Percentiles rank a stretch among this genome's conserved stretches.
These are phyloP conservation scores for Pichia sp. DNA, from an alignment of 1,139 yeast species.

Conservation along the genomic window DNA sequence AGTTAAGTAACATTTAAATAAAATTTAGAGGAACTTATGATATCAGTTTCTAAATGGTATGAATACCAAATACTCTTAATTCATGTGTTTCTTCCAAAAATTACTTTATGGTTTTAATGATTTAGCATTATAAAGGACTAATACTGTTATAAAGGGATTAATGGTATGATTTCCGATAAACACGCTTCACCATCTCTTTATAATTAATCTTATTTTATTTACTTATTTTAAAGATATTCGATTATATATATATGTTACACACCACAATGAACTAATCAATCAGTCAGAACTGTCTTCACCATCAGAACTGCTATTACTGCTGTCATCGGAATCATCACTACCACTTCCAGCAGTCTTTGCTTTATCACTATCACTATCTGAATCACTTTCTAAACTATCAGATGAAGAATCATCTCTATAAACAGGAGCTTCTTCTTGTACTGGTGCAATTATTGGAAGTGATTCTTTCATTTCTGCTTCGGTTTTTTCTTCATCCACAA, in stretches of 20 bases:
- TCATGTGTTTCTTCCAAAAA: no score
- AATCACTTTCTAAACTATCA: background rate
- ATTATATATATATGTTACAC: background rate
- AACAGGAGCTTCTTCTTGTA: conserved; percentile 3
- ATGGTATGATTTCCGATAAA: no score
- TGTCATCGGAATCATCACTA: background rate
- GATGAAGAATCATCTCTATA: conserved; percentile 1
- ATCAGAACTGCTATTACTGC: background rate
- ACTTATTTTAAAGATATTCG: no score
- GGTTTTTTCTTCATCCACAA: background rate
- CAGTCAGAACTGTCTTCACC: background rate
- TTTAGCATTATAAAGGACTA: no score
- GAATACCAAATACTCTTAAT: no score
- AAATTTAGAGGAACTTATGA: no score
- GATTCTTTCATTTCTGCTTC: conserved; percentile 4
- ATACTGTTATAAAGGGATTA: no score
- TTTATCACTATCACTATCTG: conserved; percentile 10
- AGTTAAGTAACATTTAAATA: no score
- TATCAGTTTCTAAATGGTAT: no score
- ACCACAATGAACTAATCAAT: background rate
- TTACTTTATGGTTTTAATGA: no score
- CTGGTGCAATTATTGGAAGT: conserved; percentile 9
- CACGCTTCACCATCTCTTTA: no score
- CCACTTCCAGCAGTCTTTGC: conserved; percentile 7
- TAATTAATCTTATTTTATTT: no score